Percentiles rank a stretch among this genome's conserved stretches.
phyloP scores from a whole-genome alignment of 2,329 filamentous ascomycete genomes.

The Ramularia endophylla region DNA sequence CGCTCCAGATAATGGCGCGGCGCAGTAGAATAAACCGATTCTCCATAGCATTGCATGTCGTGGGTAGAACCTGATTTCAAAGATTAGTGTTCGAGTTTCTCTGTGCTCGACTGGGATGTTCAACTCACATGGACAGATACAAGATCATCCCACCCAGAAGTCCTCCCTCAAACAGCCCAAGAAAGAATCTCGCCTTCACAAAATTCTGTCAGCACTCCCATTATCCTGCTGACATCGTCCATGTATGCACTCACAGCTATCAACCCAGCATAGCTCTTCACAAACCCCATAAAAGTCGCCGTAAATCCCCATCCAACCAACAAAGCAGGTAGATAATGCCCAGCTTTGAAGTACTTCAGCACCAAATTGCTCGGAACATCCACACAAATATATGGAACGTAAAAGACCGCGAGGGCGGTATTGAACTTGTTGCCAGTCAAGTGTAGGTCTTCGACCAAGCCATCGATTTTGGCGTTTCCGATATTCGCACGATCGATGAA shows the following conservation, averaged over 20 bases:
- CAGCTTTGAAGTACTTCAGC: slow-evolving; percentile 37
- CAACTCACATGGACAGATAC: slow-evolving; percentile 32
- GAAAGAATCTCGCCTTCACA: slow-evolving; percentile 19
- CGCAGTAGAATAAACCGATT: slow-evolving; percentile 31
- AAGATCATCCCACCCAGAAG: slow-evolving; percentile 36
- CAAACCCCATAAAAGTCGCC: slow-evolving; percentile 36
- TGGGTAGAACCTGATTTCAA: slow-evolving; percentile 29
- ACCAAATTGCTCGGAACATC: slow-evolving; percentile 38
- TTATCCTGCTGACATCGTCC: not conserved
- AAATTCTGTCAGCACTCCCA: not conserved
- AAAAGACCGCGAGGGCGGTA: slow-evolving; percentile 36
- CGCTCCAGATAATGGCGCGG: slow-evolving; percentile 32
- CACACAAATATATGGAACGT: slow-evolving; percentile 38
- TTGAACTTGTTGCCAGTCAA: slow-evolving; percentile 23
- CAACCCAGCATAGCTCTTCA: slow-evolving; percentile 35
- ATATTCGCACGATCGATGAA: slow-evolving; percentile 39
- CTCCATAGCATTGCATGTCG: slow-evolving; percentile 36
- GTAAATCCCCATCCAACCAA: slow-evolving; percentile 35
- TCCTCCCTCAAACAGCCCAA: slow-evolving; percentile 38
- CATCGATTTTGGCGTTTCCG: slow-evolving; percentile 38
- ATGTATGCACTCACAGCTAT: slow-evolving; percentile 32
- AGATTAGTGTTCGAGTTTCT: too few species aligned
- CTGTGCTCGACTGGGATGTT: too few species aligned
- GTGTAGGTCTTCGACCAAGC: slow-evolving; percentile 33
- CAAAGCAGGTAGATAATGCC: slow-evolving; percentile 35